Evolutionary conservation across 2,329 filamentous ascomycete species (phyloP), one percentile per base, ranked within the genome.

Genomic region (Neofusicoccum laricinum): DNA sequence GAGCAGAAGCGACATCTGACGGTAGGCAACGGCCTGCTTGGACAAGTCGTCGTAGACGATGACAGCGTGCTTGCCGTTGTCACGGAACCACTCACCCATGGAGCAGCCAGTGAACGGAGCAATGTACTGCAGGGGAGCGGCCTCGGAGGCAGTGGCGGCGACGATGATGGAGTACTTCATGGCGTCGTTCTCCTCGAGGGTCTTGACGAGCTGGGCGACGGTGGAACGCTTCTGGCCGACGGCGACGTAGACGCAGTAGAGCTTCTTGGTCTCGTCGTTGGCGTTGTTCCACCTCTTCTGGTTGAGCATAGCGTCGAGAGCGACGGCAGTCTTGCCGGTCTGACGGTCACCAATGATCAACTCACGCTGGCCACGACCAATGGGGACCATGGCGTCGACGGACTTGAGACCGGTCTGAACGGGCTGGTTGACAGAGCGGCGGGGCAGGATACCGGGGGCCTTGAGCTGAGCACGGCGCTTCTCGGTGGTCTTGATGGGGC

Each of bases 321-420:
- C 94, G 79, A 99, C 94, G 76, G 95, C 95, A 79, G 95, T 99
- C 91, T 99, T 99, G 83, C 95, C 95, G 76, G 95, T 99, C 85
- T 99, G 95, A 93, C 95, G 95, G 81, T 99, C 95, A 86, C 95
- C 95, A 83, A 99, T 99, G 82, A 99, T 98, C 88, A 99, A 86
- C 87, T 99, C 95, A 94, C 95, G 95, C 88, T 99, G 95, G 79
- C 95, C 95, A 94, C 95, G 95, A 81, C 95, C 95, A 76, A 99
- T 97, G 76, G 95, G 95, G 75, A 99, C 95, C 95, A 99, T 98
- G 84, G 95, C 93, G 80, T 99, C 95, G 85, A 99, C 87, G 75
- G 92, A 97, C 88, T 99, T 99, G 76, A 98, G 90, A 86, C 95
- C 95, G 80, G 95, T 99, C 90, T 99, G 95, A 72, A 99, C 94